phyloP scores from a whole-genome alignment of 2,329 filamentous ascomycete genomes.

The Cadophora malorum region DNA sequence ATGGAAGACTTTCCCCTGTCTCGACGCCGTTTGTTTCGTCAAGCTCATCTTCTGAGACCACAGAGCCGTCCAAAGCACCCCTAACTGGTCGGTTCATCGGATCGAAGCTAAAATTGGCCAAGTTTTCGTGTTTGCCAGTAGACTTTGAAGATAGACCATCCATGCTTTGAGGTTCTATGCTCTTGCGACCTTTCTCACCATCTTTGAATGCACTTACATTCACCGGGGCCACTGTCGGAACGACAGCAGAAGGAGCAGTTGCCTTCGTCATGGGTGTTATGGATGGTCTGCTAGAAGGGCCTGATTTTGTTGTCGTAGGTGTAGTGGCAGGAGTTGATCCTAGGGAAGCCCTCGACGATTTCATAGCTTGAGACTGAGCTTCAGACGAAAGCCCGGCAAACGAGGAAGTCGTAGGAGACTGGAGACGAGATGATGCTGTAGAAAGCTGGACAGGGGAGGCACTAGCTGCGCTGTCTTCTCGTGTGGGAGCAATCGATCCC shows the following conservation, averaged over 20 bases:
- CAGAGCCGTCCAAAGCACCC: conserved; percentile 35
- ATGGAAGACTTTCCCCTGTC: background rate
- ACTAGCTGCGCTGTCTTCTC: conserved; percentile 48
- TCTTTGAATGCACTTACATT: conserved; percentile 57
- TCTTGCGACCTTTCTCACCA: conserved; percentile 52
- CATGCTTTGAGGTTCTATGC: conserved; percentile 35
- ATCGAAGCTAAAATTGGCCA: conserved; percentile 35
- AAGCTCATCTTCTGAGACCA: conserved; percentile 33
- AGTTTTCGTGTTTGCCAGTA: conserved; percentile 27
- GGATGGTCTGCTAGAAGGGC: conserved; percentile 38
- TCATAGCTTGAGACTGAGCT: conserved; percentile 41
- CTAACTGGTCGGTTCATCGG: conserved; percentile 22
- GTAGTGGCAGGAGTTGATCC: conserved; percentile 40
- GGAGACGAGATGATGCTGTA: conserved; percentile 42
- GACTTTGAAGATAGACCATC: conserved; percentile 23
- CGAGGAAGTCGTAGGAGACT: conserved; percentile 43
- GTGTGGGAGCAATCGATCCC: conserved; percentile 50
- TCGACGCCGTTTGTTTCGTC: conserved; percentile 21
- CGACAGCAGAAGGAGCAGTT: conserved; percentile 40
- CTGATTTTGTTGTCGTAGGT: conserved; percentile 41
- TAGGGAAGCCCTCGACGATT: conserved; percentile 44
- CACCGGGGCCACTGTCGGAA: conserved; percentile 55
- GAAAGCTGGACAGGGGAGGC: conserved; percentile 45
- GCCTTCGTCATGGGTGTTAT: conserved; percentile 44
- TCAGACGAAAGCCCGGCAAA: conserved; percentile 42